Conservation (phyloP, 2,329 filamentous ascomycete genomes). For the Orbilia javanica region DNA sequence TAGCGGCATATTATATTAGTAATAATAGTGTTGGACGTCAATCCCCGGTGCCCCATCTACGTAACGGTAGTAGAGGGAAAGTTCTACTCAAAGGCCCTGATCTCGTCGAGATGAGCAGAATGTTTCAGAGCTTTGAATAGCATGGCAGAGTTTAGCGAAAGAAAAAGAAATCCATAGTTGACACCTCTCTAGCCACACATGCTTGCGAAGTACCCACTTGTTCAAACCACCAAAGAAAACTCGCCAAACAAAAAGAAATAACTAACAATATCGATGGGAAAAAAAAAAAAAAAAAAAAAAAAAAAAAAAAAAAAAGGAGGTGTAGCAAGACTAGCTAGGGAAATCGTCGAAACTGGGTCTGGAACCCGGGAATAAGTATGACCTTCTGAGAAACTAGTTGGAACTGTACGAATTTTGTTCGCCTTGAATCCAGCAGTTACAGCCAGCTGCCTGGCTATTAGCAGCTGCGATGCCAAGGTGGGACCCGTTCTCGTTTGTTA, state of each 20-base stretch:
- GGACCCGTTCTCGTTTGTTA: background rate
- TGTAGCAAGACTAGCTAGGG: background rate
- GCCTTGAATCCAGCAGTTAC: background rate
- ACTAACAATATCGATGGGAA: too few relatives aligned
- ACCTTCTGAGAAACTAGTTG: background rate
- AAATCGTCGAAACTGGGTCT: background rate
- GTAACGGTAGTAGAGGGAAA: too few relatives aligned
- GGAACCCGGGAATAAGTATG: conserved; percentile 9
- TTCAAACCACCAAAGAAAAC: too few relatives aligned
- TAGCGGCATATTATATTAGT: too few relatives aligned
- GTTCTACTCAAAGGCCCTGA: background rate
- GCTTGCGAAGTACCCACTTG: too few relatives aligned
- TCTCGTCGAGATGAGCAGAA: background rate
- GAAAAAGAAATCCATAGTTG: too few relatives aligned
- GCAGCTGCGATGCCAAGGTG: conserved; percentile 53
- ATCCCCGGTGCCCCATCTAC: too few relatives aligned
- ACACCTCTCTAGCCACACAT: too few relatives aligned
- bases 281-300: background rate
- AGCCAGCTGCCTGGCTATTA: conserved; percentile 30
- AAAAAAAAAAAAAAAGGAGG: background rate
- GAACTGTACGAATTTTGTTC: background rate
- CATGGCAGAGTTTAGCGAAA: background rate
- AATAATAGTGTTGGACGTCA: too few relatives aligned
- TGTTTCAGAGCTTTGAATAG: conserved; percentile 8
- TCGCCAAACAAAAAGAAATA: too few relatives aligned